Conservation (phyloP, 169 alveolate genomes). For the Eimeria praecox region DNA sequence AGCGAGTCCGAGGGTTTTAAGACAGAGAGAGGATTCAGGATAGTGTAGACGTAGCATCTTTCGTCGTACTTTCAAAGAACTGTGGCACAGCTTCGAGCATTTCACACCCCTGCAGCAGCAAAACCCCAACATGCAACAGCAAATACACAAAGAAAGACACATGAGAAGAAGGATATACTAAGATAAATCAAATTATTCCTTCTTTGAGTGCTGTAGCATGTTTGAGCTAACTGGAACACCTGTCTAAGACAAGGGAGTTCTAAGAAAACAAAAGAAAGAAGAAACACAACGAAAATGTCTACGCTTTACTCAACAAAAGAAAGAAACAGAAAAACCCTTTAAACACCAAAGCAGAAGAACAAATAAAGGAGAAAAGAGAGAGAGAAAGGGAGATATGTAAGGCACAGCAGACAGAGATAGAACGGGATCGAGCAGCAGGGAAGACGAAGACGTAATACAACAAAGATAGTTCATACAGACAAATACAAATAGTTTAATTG, state of each 20-base stretch:
- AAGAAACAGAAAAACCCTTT: too few relatives aligned
- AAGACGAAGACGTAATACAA: background rate
- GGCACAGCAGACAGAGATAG: too few relatives aligned
- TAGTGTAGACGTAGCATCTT: slow-evolving; percentile 23
- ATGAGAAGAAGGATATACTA: too few relatives aligned
- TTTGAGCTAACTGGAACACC: too few relatives aligned
- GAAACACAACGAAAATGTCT: too few relatives aligned
- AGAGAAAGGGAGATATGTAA: background rate
- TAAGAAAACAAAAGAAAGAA: too few relatives aligned
- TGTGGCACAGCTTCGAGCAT: slow-evolving; percentile 60
- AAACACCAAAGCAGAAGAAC: background rate
- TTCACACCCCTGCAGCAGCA: slow-evolving; percentile 46
- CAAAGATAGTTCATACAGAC: too few relatives aligned
- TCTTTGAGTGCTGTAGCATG: too few relatives aligned
- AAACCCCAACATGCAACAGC: background rate
- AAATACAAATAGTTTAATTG: too few relatives aligned
- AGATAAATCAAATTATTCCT: too few relatives aligned
- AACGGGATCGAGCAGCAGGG: background rate
- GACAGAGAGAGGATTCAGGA: background rate
- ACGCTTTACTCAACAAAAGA: too few relatives aligned
- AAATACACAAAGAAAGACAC: background rate
- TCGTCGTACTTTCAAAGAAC: slow-evolving; percentile 46
- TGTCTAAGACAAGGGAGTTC: too few relatives aligned
- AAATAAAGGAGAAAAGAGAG: background rate
- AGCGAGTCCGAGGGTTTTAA: slow-evolving; percentile 3